These are phyloP conservation scores for Carex littledalei DNA, from an alignment of 176 grass and related monocot species.

Conservation along the genomic window DNA sequence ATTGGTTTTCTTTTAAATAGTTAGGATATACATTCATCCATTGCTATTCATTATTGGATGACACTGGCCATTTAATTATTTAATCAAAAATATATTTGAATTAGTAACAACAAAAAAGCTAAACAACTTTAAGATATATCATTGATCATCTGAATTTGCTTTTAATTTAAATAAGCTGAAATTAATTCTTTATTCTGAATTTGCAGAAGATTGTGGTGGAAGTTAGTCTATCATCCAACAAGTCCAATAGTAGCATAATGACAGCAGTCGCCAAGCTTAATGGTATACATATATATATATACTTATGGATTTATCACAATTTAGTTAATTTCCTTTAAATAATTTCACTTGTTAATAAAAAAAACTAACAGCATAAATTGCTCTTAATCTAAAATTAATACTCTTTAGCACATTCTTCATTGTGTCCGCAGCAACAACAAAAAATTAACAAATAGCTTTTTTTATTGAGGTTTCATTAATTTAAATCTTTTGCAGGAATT, in stretches of 20 bases:
- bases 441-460: neutral
- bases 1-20: neutral
- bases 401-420: too few species aligned
- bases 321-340: too few species aligned
- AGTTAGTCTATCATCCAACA: constrained; percentile 10
- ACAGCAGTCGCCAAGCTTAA: constrained; percentile 4
- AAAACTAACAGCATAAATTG: too few species aligned
- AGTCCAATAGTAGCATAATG: neutral
- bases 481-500: constrained; percentile 6
- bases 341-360: too few species aligned
- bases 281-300: neutral
- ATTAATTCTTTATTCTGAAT: neutral
- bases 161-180: neutral
- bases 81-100: neutral
- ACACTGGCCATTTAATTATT: neutral
- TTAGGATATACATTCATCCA: neutral
- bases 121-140: neutral
- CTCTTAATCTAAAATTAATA: neutral
- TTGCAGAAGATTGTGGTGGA: constrained; percentile 14
- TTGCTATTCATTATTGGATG: neutral
- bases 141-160: neutral
- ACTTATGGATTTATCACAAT: too few species aligned
- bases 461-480: neutral
- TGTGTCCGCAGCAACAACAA: neutral
- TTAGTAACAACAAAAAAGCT: neutral